Conservation (phyloP, 805 yeast species). For the Zygoascus biomembranicola region DNA sequence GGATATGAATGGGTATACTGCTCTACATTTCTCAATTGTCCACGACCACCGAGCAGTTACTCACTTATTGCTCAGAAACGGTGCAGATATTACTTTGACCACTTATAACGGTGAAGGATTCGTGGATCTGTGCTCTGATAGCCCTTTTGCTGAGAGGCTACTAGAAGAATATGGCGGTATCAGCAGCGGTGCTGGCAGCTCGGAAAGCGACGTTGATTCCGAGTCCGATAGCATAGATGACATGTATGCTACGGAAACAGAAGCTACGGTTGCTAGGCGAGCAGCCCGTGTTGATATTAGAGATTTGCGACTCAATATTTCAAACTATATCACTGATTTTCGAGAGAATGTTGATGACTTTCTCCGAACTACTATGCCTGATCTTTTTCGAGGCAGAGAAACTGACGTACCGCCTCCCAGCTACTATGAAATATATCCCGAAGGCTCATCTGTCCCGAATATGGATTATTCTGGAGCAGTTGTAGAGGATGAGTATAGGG, state of each 20-base stretch:
- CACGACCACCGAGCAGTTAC: constrained; percentile 65
- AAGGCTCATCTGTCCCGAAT: constrained; percentile 10
- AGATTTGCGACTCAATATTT: not conserved
- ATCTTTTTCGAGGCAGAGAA: not conserved
- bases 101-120: constrained; percentile 39
- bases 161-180: not conserved
- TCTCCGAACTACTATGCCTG: not conserved
- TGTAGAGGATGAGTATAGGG: constrained; percentile 6
- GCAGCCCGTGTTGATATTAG: not conserved
- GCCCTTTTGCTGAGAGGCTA: constrained; percentile 10
- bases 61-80: constrained; percentile 51
- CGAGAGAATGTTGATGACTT: constrained; percentile 3
- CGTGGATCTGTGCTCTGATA: constrained; percentile 18
- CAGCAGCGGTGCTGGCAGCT: not conserved
- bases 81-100: constrained; percentile 47
- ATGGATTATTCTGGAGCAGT: constrained; percentile 16
- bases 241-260: not conserved
- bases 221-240: not conserved
- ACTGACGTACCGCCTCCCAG: constrained; percentile 16
- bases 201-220: not conserved
- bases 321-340: constrained; percentile 1
- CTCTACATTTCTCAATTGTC: constrained; percentile 79
- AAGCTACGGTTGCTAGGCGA: not conserved
- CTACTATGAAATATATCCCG: constrained; percentile 23
- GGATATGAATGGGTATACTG: constrained; percentile 78